phyloP scores from a whole-genome alignment of 139 green algal genomes.

The Astrephomene gubernaculifera region DNA sequence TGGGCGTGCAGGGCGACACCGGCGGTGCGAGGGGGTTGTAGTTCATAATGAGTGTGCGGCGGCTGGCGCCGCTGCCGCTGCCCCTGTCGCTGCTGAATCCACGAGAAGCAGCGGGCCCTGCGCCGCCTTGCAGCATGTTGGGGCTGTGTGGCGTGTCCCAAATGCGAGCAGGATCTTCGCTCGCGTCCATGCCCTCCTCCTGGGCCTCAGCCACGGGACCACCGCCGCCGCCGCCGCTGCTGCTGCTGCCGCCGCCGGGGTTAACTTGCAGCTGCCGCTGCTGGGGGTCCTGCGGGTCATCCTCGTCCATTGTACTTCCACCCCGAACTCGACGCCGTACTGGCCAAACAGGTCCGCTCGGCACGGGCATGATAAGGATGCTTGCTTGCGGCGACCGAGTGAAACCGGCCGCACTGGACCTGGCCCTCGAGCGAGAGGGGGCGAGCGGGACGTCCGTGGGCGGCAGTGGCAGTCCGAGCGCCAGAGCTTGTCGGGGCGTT shows the following conservation, averaged over 20 bases:
- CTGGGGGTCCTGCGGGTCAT: background rate
- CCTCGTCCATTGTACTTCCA: background rate
- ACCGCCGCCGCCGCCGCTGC: background rate
- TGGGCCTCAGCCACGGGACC: background rate
- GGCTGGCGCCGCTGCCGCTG: background rate
- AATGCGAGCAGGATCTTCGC: background rate
- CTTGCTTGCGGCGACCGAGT: conserved; percentile 1
- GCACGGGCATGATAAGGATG: background rate
- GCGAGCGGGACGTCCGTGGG: background rate
- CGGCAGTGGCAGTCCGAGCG: background rate
- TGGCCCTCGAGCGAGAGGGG: too few relatives aligned
- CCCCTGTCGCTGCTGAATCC: background rate
- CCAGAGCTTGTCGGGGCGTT: background rate
- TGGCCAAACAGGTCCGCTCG: background rate
- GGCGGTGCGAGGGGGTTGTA: background rate
- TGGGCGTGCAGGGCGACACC: background rate
- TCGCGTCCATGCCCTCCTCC: background rate
- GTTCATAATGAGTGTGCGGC: background rate
- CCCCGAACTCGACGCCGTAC: background rate
- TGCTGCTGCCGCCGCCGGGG: too few relatives aligned
- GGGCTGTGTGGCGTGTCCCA: background rate
- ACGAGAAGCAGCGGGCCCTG: background rate
- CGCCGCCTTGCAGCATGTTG: background rate
- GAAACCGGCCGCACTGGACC: background rate
- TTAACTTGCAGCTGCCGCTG: background rate